Percentiles rank a stretch among this genome's conserved stretches.
Evolutionary conservation across 306 rosid genomes (phyloP).

Genomic region (Prunus campanulata): DNA sequence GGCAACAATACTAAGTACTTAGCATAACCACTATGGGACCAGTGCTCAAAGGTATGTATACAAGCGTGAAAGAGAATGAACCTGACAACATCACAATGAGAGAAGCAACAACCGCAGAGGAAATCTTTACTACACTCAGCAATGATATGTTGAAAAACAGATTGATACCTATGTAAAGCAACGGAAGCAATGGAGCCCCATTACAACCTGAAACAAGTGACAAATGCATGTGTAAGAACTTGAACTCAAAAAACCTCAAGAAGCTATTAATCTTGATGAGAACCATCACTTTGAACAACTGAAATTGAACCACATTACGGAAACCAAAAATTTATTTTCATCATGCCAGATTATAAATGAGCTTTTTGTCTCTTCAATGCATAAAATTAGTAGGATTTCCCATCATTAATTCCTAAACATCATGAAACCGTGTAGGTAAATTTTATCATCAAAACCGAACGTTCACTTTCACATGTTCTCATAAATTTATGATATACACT

Average conservation of each 20-base stretch:
- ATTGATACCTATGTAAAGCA: constrained; percentile 66
- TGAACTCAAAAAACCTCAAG: not conserved
- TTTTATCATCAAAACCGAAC: not conserved
- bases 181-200: constrained; percentile 89
- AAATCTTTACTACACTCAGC: constrained; percentile 66
- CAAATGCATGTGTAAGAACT: not conserved
- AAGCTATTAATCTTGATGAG: not conserved
- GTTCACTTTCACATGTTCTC: not conserved
- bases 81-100: constrained; percentile 85
- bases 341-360: not conserved
- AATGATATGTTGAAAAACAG: constrained; percentile 73
- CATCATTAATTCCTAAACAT: not conserved
- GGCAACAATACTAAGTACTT: not conserved
- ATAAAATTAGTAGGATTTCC: not conserved
- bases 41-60: not conserved
- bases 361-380: not conserved
- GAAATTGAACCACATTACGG: not conserved
- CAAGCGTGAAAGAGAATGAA: constrained; percentile 24
- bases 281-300: not conserved
- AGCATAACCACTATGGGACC: not conserved
- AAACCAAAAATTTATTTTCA: not conserved
- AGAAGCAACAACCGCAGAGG: constrained; percentile 81
- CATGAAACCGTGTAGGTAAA: not conserved
- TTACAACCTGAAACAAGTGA: constrained; percentile 52
- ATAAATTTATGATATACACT: not conserved